Base-by-base conservation (phyloP, 148 eudicot genomes). In the Nepenthes gracilis region DNA sequence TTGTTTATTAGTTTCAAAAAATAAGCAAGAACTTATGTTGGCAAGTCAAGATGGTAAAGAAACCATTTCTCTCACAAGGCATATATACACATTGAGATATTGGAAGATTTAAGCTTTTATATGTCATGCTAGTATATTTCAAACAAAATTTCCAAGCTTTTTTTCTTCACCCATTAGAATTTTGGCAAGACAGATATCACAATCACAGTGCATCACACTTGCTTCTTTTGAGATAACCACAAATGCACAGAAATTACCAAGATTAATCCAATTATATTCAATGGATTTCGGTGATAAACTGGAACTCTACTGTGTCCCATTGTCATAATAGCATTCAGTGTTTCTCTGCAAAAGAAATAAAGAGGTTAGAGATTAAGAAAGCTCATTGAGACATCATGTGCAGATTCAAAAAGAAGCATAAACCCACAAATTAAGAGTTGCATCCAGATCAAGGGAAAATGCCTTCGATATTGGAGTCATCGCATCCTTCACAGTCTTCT, bases 371-470 rank as follows among this genome's bases (percentile, higher is more conserved):
- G 70, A 63, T 23, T 23, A 69, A 43, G 65, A 72, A 60, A 70
- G 43, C 37, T 45, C 36, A 35, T 33, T 55, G 48, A 55, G 47
- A 34, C 54, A 61, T 56, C 58, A 65, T 7, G 51, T 57, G 67
- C 13, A 63, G 74, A 64, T 65, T 53, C 47, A 55, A 76, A 48
- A 68, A 68, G 54, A 61, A 73, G 70, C 57, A 75, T 74, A 67
- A 78, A 85, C 95, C 80, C 91, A 93, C 96, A 86, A 84, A 79
- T 75, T 81, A 82, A 93, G 95, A 79, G 75, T 89, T 81, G 89
- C 95, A 80, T 93, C 92, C 74, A 93, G 85, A 86, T 93, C 98
- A 86, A 93, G 85, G 81, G 99, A 86, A 80, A 93, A 93, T 75
- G 99, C 96, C 87, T 88, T 88, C 70, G 87, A 72, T 68, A 93